Conservation (phyloP, 768 basidiomycete genomes). For the Lactifluus subvellereus region DNA sequence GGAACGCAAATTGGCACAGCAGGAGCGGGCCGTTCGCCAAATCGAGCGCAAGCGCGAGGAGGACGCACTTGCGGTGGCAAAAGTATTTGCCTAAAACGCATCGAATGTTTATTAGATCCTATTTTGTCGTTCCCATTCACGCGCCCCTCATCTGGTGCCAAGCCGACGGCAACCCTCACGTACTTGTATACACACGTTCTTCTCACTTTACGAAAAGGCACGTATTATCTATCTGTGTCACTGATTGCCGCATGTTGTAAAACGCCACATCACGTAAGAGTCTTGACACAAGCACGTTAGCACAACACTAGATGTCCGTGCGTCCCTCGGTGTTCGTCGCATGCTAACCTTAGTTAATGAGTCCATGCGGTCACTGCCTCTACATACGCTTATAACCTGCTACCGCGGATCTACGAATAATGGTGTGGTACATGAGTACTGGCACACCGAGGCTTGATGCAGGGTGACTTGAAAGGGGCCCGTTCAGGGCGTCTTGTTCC, state of each 20-base stretch:
- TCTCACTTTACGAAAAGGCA: neutral
- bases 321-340: too few species aligned
- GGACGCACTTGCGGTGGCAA: slow-evolving; percentile 75
- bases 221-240: neutral
- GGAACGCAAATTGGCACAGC: slow-evolving; percentile 71
- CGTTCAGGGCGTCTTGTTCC: slow-evolving; percentile 15
- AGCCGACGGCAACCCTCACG: neutral
- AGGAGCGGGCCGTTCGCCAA: slow-evolving; percentile 57
- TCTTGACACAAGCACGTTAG: neutral
- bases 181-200: neutral
- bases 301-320: neutral
- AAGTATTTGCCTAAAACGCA: slow-evolving; percentile 76
- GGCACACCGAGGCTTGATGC: neutral
- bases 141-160: neutral
- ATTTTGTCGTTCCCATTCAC: slow-evolving; percentile 4
- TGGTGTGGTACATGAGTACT: neutral
- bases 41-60: slow-evolving; percentile 60
- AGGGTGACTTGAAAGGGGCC: neutral
- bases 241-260: neutral
- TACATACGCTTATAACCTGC: neutral
- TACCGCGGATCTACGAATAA: neutral
- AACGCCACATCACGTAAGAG: neutral
- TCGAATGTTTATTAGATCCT: slow-evolving; percentile 1
- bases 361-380: neutral
- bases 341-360: too few species aligned